phyloP scores from a whole-genome alignment of 768 basidiomycete species.

The Termitomyces sp. region DNA sequence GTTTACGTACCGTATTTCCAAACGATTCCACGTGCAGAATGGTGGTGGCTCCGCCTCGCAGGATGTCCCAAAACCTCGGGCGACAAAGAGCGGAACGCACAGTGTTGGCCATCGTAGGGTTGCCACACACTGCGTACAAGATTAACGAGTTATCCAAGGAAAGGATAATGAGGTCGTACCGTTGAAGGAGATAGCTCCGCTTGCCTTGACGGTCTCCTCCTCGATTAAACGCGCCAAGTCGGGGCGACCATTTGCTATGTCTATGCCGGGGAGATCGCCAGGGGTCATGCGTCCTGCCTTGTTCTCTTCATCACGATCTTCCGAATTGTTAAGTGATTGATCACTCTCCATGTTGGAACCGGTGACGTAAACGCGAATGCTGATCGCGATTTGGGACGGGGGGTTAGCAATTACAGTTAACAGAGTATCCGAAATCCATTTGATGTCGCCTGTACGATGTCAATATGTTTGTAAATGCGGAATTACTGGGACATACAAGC shows the following conservation, averaged over 20 bases:
- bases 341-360: slow-evolving; percentile 4
- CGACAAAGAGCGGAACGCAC: slow-evolving; percentile 37
- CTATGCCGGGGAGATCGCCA: slow-evolving; percentile 14
- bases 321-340: background rate
- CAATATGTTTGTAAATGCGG: background rate
- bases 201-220: slow-evolving; percentile 30
- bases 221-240: slow-evolving; percentile 33
- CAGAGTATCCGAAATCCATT: slow-evolving; percentile 26
- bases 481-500: slow-evolving; percentile 18
- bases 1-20: slow-evolving; percentile 22
- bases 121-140: slow-evolving; percentile 43
- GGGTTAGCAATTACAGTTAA: slow-evolving; percentile 6
- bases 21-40: slow-evolving; percentile 44
- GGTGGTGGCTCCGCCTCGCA: slow-evolving; percentile 43
- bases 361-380: slow-evolving; percentile 19
- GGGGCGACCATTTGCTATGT: slow-evolving; percentile 35
- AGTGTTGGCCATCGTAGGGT: slow-evolving; percentile 30
- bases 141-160: background rate
- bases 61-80: slow-evolving; percentile 30
- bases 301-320: slow-evolving; percentile 11
- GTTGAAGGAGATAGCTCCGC: slow-evolving; percentile 42
- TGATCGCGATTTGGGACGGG: slow-evolving; percentile 1
- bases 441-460: slow-evolving; percentile 19
- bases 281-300: background rate
- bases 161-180: slow-evolving; percentile 28